Base-by-base conservation (phyloP, 257 asterid species). In the Fraxinus cuspidata region DNA sequence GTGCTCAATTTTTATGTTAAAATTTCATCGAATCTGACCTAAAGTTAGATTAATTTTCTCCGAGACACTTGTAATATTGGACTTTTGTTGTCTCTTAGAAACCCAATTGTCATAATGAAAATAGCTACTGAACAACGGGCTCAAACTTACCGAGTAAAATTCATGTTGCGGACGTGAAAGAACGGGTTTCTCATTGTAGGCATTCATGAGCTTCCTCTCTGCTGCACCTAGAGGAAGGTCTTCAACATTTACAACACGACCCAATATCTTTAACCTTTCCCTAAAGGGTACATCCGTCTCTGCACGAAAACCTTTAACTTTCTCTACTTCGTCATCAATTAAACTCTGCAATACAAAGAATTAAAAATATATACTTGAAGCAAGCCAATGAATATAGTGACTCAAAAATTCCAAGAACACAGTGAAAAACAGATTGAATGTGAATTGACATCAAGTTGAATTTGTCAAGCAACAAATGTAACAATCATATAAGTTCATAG, bases 101-200 rank as follows among this genome's bases (percentile, higher is more conserved):
- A 51, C 63, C 63, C 21, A 51, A 16, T 3, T 49, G 5, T 19
- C 63, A 51, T 51, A 3, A 38, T 18, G 63, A 51, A 12, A 44
- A 13, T 12, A 13, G 5, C 53, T 44, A 44, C 53, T 15, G 53
- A 12, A 51, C 12, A 58, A 21, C 15, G 4, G 15, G 67, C 67
- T 58, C 27, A 25, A 49, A 72, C 84, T 78, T 74, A 95, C 98
- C 83, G 28, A 53, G 86, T 88, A 93, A 78, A 96, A 96, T 40
- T 90, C 90, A 28, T 96, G 99, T 78, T 96, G 99, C 65, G 99
- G 99, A 67, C 99, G 97, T 0, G 99, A 93, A 84, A 96, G 99
- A 31, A 96, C 97, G 21, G 99, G 99, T 76, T 96, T 96, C 81
- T 96, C 98, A 72, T 92, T 92, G 86, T 90, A 96, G 74, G 97